Percentiles rank a stretch among this genome's conserved stretches.
Conservation (phyloP, 2,329 filamentous ascomycete species). For the Cytospora schulzeri region DNA sequence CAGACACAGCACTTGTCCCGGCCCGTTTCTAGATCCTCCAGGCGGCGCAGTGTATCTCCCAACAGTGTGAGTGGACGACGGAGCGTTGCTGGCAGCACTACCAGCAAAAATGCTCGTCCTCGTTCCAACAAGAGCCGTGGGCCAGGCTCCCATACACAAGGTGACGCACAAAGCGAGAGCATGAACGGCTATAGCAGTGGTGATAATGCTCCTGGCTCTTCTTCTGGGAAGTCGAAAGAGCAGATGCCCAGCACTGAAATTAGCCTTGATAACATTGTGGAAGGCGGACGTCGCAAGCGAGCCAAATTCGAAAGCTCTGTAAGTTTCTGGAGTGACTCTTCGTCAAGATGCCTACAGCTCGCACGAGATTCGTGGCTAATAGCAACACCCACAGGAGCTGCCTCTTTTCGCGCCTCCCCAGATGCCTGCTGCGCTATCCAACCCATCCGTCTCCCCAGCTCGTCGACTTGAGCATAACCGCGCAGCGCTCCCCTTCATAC, state of each 20-base stretch:
- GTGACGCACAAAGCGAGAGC: constrained; percentile 67
- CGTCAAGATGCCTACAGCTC: constrained; percentile 5
- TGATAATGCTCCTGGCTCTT: constrained; percentile 76
- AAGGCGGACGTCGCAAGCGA: constrained; percentile 91
- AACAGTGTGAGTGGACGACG: constrained; percentile 69
- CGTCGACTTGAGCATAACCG: constrained; percentile 75
- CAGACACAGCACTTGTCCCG: constrained; percentile 65
- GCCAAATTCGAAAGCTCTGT: constrained; percentile 97
- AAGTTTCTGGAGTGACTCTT: constrained; percentile 49
- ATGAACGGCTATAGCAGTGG: constrained; percentile 82
- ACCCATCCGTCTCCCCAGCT: constrained; percentile 92
- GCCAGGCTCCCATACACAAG: constrained; percentile 44
- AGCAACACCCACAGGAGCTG: constrained; percentile 68
- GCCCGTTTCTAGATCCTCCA: constrained; percentile 69
- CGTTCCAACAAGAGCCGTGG: constrained; percentile 71
- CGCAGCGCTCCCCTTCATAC: constrained; percentile 73
- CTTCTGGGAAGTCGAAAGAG: constrained; percentile 78
- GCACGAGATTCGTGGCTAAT: constrained; percentile 17
- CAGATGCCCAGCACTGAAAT: constrained; percentile 94
- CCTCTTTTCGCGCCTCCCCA: constrained; percentile 93
- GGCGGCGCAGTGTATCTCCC: constrained; percentile 79
- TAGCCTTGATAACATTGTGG: constrained; percentile 96
- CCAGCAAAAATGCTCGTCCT: constrained; percentile 67
- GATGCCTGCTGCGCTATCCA: constrained; percentile 92
- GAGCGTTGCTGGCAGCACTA: constrained; percentile 70